Evolutionary conservation across 768 basidiomycete genomes (phyloP).

Genomic region (Amanita phalloides): DNA sequence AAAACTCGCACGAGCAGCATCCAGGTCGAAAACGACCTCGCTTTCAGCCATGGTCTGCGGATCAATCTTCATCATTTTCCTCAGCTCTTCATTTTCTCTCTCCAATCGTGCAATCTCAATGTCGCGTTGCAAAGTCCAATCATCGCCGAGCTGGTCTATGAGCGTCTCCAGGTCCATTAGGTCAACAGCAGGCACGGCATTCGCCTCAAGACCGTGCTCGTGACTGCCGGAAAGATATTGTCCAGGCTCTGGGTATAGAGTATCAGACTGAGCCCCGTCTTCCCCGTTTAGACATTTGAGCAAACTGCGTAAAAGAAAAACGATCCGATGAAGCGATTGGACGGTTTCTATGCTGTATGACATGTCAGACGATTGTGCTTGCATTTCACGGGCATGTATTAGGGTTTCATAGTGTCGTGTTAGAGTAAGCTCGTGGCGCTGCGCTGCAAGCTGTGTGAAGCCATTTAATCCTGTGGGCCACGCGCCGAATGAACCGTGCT

Average conservation of each 20-base stretch:
- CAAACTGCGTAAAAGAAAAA: conserved; percentile 60
- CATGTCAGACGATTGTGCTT: conserved; percentile 43
- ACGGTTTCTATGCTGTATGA: conserved; percentile 48
- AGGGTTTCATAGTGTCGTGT: conserved; percentile 86
- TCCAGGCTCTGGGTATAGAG: not conserved
- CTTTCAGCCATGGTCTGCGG: conserved; percentile 36
- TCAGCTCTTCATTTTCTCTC: conserved; percentile 71
- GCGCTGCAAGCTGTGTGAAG: conserved; percentile 65
- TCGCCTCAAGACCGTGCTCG: conserved; percentile 15
- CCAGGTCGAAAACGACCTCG: conserved; percentile 42
- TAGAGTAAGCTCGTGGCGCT: conserved; percentile 80
- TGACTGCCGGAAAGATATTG: not conserved
- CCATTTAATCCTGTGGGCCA: conserved; percentile 7
- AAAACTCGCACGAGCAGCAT: conserved; percentile 26
- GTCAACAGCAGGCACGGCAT: conserved; percentile 18
- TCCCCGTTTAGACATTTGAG: conserved; percentile 63
- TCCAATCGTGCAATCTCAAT: conserved; percentile 75
- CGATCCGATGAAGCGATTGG: conserved; percentile 61
- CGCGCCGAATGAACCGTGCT: conserved; percentile 18
- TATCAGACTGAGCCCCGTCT: conserved; percentile 28
- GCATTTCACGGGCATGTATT: conserved; percentile 53
- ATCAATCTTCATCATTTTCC: conserved; percentile 71
- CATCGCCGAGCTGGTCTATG: conserved; percentile 33
- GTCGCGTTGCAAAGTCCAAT: conserved; percentile 89
- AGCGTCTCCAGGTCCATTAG: conserved; percentile 30